Percentiles rank a stretch among this genome's conserved stretches.
Conservation (phyloP, 2,329 filamentous ascomycete species). For the Talaromyces sp. region DNA sequence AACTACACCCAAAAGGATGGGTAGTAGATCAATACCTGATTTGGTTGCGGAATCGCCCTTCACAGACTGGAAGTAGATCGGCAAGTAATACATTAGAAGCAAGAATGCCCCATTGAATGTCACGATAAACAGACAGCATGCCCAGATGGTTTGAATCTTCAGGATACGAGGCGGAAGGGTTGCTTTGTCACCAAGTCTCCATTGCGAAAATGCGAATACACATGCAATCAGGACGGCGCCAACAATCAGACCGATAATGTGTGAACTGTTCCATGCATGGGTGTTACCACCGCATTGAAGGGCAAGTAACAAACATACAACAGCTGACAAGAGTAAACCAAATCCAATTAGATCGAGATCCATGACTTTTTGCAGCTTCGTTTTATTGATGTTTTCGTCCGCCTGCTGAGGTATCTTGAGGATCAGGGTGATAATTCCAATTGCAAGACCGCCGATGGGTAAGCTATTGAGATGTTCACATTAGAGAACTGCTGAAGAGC, state of each 20-base stretch:
- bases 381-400: neutral
- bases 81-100: constrained; percentile 45
- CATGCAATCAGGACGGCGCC: constrained; percentile 40
- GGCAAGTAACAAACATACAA: constrained; percentile 44
- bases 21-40: constrained; percentile 44
- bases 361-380: neutral
- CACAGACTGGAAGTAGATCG: constrained; percentile 49
- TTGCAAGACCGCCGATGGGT: constrained; percentile 28
- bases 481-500: neutral
- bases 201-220: constrained; percentile 37
- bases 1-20: constrained; percentile 36
- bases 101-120: constrained; percentile 37
- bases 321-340: constrained; percentile 36
- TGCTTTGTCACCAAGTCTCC: constrained; percentile 39
- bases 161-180: constrained; percentile 39
- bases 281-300: constrained; percentile 47
- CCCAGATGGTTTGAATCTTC: constrained; percentile 36
- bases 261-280: constrained; percentile 35
- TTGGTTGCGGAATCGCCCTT: constrained; percentile 29
- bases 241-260: constrained; percentile 47
- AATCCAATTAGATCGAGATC: constrained; percentile 47
- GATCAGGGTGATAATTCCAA: constrained; percentile 21
- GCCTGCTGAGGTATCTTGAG: neutral
- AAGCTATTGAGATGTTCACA: constrained; percentile 14
- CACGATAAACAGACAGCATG: constrained; percentile 34